A percentile compares a stretch with the other conserved stretches of the same genome.
These are phyloP conservation scores for Pulchroboletus neoregius DNA, from an alignment of 1,284 basidiomycete genomes.

Conservation along the genomic window DNA sequence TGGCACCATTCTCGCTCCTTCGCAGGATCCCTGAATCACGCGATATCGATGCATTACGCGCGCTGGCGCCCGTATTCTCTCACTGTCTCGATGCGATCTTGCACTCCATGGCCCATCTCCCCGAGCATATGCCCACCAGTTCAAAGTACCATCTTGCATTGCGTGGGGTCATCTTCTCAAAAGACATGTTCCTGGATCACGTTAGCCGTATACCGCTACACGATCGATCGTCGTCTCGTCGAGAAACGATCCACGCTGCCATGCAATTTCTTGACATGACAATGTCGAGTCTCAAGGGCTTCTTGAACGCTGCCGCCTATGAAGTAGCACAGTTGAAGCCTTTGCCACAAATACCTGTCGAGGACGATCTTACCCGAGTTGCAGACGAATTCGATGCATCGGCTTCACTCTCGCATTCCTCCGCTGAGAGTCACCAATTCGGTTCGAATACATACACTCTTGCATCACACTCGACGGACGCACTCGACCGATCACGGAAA, in stretches of 20 bases:
- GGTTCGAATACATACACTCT: neutral
- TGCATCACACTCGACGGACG: slow-evolving; percentile 2
- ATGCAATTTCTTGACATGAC: slow-evolving; percentile 27
- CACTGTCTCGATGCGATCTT: slow-evolving; percentile 29
- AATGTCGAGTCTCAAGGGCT: slow-evolving; percentile 27
- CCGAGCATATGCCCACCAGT: slow-evolving; percentile 18
- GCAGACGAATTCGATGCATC: slow-evolving; percentile 6
- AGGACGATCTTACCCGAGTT: neutral
- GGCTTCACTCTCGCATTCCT: slow-evolving; percentile 5
- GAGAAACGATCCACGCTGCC: slow-evolving; percentile 16
- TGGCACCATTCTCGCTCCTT: slow-evolving; percentile 26
- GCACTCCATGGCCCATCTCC: slow-evolving; percentile 25
- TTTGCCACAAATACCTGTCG: slow-evolving; percentile 22
- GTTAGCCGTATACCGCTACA: slow-evolving; percentile 15
- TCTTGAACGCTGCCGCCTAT: slow-evolving; percentile 25
- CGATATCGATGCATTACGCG: slow-evolving; percentile 29
- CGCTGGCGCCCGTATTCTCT: slow-evolving; percentile 23
- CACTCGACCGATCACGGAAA: slow-evolving; percentile 3
- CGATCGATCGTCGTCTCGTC: slow-evolving; percentile 4
- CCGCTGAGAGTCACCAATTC: slow-evolving; percentile 1
- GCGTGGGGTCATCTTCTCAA: slow-evolving; percentile 23
- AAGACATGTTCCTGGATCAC: slow-evolving; percentile 25
- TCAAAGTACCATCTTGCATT: slow-evolving; percentile 25
- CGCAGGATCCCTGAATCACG: slow-evolving; percentile 19
- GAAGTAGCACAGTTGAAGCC: slow-evolving; percentile 32